Conservation (phyloP, 148 eudicot genomes). For the Beta vulgaris region DNA sequence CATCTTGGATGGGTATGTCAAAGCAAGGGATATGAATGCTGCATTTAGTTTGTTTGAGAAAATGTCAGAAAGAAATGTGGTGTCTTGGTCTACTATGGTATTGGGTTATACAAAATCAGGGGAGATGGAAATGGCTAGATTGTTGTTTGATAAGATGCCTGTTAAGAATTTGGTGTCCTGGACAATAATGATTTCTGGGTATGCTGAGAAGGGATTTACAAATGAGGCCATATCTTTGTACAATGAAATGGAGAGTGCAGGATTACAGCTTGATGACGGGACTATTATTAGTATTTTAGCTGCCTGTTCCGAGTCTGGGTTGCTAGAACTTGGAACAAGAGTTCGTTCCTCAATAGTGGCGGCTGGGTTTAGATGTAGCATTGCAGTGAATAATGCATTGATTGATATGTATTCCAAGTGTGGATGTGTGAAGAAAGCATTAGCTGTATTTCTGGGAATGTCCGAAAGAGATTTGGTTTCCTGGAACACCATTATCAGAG, state of each 20-base stretch:
- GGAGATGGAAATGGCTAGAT: slow-evolving; percentile 74
- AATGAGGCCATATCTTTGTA: slow-evolving; percentile 73
- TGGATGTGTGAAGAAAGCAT: slow-evolving; percentile 55
- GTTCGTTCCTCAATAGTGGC: slow-evolving; percentile 55
- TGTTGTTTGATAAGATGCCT: slow-evolving; percentile 84
- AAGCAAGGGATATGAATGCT: slow-evolving; percentile 51
- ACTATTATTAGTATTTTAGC: slow-evolving; percentile 60
- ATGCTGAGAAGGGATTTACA: slow-evolving; percentile 66
- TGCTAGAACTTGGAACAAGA: slow-evolving; percentile 60
- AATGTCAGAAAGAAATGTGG: slow-evolving; percentile 68
- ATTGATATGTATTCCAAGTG: slow-evolving; percentile 92
- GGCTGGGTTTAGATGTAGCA: slow-evolving; percentile 38
- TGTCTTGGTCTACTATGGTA: slow-evolving; percentile 87
- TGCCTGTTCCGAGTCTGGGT: slow-evolving; percentile 83
- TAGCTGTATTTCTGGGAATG: slow-evolving; percentile 52
- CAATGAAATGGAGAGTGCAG: slow-evolving; percentile 46
- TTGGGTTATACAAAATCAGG: slow-evolving; percentile 65
- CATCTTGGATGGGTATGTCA: slow-evolving; percentile 70
- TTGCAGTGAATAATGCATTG: slow-evolving; percentile 55
- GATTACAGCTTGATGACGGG: slow-evolving; percentile 61
- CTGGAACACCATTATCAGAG: slow-evolving; percentile 85
- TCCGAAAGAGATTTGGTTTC: slow-evolving; percentile 66
- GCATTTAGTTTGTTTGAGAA: slow-evolving; percentile 60
- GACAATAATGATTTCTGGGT: slow-evolving; percentile 83
- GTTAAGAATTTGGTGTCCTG: slow-evolving; percentile 72